Evolutionary conservation across 83 land plant species (phyloP).

Genomic region (Picea abies): DNA sequence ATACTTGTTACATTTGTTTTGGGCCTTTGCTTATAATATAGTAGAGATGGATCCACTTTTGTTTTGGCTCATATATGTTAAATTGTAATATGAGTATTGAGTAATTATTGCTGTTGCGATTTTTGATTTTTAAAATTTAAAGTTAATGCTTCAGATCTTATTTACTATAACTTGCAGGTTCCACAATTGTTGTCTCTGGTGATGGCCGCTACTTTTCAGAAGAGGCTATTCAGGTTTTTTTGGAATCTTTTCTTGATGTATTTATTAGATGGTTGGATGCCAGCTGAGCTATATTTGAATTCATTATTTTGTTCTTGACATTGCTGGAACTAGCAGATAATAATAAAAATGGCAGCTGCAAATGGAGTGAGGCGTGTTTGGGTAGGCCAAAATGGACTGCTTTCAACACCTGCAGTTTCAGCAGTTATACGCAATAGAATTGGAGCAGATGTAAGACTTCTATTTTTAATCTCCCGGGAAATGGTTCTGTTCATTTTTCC

Average conservation of each 20-base stretch:
- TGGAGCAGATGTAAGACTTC: slow-evolving; percentile 68
- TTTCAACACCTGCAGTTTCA: slow-evolving; percentile 93
- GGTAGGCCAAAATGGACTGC: slow-evolving; percentile 88
- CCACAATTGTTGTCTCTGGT: slow-evolving; percentile 92
- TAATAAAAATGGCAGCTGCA: slow-evolving; percentile 92
- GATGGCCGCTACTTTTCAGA: slow-evolving; percentile 95
- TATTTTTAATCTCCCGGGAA: neutral
- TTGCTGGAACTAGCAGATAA: slow-evolving; percentile 61
- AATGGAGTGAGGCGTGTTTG: slow-evolving; percentile 92
- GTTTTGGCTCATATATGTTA: no score
- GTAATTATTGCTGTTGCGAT: no score
- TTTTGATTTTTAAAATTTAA: no score
- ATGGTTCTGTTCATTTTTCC: neutral
- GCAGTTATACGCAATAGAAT: slow-evolving; percentile 80
- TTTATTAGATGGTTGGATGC: slow-evolving; percentile 21
- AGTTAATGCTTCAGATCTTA: no score
- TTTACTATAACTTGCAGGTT: slow-evolving; percentile 39
- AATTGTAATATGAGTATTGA: no score
- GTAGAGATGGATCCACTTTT: no score
- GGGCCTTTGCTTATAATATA: no score
- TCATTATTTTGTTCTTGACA: neutral
- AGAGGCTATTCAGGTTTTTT: slow-evolving; percentile 88
- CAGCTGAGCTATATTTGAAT: neutral
- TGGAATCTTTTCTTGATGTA: neutral
- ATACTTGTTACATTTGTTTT: no score